Base-by-base conservation (phyloP, 192 early-diverging fungal genomes). In the Coemansia sp. region DNA sequence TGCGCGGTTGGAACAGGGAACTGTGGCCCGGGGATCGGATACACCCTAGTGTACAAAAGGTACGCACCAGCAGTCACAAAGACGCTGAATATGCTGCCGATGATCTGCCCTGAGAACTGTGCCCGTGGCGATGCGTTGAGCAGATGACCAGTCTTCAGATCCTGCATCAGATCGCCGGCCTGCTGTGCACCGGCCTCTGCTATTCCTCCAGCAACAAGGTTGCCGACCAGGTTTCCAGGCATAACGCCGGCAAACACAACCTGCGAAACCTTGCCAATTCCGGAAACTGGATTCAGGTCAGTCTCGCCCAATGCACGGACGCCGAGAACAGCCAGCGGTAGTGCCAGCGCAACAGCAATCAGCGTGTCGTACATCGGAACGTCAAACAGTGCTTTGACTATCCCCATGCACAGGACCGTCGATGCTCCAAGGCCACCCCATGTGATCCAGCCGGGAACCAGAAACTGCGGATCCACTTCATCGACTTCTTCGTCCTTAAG, bases 141-240 rank as follows among this genome's bases (percentile, higher is more conserved):
- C 25, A 94, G 44, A 57, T 94, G 91, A 6, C 92, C 92, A 6
- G 92, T 94, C 60, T 94, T 94, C 37, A 94, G 70, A 68, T 94
- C 92, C 63, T 86, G 84, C 83, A 90, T 88, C 65, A 91, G 74
- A 55, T 92, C 90, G 59, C 86, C 88, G 11, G 86, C 83, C 67
- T 87, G 87, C 64, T 87, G 86, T 22, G 85, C 84, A 7, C 86
- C 89, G 19, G 88, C 87, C 58, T 89, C 90, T 15, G 91, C 89
- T 53, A 93, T 86, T 9, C 87, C 85, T 42, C 91, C 91, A 23
- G 89, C 87, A 53, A 92, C 83, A 64, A 93, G 59, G 79, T 93
- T 92, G 54, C 85, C 87, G 2, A 87, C 84, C 30, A 91, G 80
- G 6, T 82, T 82, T 5, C 88, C 88, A 4, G 90, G 87, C 48